These are phyloP conservation scores for Penicillium sp. DNA, from an alignment of 2,329 filamentous ascomycete species.

Conservation along the genomic window DNA sequence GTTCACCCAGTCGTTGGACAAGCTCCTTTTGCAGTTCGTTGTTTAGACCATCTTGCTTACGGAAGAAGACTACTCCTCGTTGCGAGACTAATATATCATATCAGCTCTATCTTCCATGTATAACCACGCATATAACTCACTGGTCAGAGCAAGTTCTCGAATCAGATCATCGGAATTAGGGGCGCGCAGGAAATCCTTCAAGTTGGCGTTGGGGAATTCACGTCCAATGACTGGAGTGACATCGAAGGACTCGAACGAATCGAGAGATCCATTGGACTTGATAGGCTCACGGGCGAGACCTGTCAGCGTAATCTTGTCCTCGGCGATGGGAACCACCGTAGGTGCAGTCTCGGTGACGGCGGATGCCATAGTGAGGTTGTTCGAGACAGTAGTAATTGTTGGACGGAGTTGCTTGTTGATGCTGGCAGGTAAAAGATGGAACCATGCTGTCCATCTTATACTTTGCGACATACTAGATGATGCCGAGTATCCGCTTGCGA, in stretches of 20 bases:
- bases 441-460: neutral
- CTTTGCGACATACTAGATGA: too few relatives aligned
- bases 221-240: conserved; percentile 52
- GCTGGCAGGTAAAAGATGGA: neutral
- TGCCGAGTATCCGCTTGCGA: conserved; percentile 5
- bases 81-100: conserved; percentile 44
- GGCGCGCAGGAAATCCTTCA: conserved; percentile 49
- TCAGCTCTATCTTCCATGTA: neutral
- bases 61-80: conserved; percentile 55
- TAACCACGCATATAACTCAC: conserved; percentile 11
- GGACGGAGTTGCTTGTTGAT: neutral
- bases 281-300: conserved; percentile 31
- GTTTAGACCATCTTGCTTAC: conserved; percentile 50
- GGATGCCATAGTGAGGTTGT: conserved; percentile 18
- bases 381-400: neutral
- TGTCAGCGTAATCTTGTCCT: conserved; percentile 16
- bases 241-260: conserved; percentile 48
- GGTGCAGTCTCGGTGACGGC: conserved; percentile 20
- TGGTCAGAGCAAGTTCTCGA: conserved; percentile 36
- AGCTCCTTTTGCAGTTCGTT: conserved; percentile 54
- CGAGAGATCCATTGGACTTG: conserved; percentile 41
- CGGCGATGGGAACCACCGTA: conserved; percentile 16
- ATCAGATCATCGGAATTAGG: conserved; percentile 37
- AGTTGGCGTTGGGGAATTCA: conserved; percentile 46
- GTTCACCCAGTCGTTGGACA: conserved; percentile 48